Conservation (phyloP, 2,329 filamentous ascomycete species). For the Trichoderma sp. region DNA sequence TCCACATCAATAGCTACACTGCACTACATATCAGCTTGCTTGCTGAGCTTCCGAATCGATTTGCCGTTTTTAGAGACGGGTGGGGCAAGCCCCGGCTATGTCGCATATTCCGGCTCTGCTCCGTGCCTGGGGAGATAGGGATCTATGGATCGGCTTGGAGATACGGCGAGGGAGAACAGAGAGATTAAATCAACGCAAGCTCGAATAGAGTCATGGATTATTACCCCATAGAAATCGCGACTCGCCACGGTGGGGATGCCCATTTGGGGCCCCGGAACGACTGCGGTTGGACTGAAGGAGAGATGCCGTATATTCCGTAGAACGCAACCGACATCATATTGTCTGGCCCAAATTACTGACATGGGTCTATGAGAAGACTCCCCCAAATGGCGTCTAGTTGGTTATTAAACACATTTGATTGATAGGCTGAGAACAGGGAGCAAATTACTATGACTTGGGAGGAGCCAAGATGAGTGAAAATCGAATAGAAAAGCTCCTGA, state of each 20-base stretch:
- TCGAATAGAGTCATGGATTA: neutral
- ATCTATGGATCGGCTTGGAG: neutral
- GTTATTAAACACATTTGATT: conserved; percentile 1
- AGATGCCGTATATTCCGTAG: neutral
- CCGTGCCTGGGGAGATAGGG: neutral
- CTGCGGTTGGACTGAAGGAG: neutral
- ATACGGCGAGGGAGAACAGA: neutral
- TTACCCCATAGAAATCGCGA: neutral
- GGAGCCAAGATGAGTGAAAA: neutral
- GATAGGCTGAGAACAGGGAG: neutral
- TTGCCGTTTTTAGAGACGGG: conserved; percentile 7
- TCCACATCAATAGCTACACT: neutral
- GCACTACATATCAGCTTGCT: neutral
- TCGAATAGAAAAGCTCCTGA: neutral
- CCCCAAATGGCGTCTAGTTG: neutral
- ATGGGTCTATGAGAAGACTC: neutral
- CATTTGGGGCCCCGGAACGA: neutral
- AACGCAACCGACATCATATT: neutral
- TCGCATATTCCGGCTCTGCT: neutral
- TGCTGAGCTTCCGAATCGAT: conserved; percentile 16
- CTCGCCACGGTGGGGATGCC: conserved; percentile 7
- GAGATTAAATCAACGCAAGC: neutral
- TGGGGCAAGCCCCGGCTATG: neutral
- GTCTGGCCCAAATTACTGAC: neutral
- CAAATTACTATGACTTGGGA: neutral